phyloP scores from a whole-genome alignment of 176 grass and related monocot genomes.

The Raddia guianensis region DNA sequence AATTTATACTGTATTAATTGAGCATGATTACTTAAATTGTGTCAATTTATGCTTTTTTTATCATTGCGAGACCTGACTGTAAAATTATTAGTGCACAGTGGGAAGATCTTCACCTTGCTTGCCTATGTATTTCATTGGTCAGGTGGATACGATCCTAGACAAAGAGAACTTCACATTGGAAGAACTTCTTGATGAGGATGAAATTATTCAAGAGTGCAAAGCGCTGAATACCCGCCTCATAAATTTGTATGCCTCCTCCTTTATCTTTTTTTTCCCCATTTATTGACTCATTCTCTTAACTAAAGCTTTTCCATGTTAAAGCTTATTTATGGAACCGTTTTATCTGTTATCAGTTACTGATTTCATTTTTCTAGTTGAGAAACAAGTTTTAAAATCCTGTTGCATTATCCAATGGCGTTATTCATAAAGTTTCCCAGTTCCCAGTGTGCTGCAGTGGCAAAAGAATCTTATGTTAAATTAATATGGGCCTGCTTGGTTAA shows the following conservation, averaged over 20 bases:
- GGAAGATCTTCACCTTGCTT: background rate
- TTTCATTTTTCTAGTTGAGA: background rate
- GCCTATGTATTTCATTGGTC: conserved; percentile 30
- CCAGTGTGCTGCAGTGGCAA: background rate
- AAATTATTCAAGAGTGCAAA: conserved; percentile 98
- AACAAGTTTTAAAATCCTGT: background rate
- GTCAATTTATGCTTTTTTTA: background rate
- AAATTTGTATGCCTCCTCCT: conserved; percentile 62
- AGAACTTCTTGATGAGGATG: conserved; percentile 93
- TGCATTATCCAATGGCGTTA: background rate
- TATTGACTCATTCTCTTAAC: background rate
- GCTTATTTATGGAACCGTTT: background rate
- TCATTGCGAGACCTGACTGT: background rate
- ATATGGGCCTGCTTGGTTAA: background rate
- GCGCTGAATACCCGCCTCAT: conserved; percentile 86
- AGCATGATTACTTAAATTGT: background rate
- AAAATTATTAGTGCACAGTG: background rate
- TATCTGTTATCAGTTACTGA: background rate
- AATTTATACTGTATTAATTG: background rate
- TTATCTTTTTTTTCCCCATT: background rate
- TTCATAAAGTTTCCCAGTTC: background rate
- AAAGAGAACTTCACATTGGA: conserved; percentile 90
- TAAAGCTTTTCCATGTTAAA: conserved; percentile 3
- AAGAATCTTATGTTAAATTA: background rate
- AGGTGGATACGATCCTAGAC: conserved; percentile 93